Percentiles rank a stretch among this genome's conserved stretches.
Evolutionary conservation across 202 grass and related monocot genomes (phyloP).

Genomic region (Cymbopogon flexuosus): DNA sequence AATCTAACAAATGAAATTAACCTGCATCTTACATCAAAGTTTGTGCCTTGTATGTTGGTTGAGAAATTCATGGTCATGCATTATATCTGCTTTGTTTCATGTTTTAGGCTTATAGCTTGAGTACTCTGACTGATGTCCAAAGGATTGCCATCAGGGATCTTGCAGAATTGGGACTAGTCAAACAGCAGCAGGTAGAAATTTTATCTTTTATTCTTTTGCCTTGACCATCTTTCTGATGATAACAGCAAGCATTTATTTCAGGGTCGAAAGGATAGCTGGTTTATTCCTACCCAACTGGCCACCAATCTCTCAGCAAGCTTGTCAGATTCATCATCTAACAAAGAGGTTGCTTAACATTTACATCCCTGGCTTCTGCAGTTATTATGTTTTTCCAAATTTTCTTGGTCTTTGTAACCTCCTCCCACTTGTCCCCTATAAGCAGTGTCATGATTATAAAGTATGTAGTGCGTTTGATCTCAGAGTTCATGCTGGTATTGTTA

Average conservation of each 20-base stretch:
- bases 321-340: slow-evolving; percentile 69
- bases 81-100: neutral
- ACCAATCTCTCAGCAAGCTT: slow-evolving; percentile 89
- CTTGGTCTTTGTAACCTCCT: neutral
- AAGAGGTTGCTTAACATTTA: slow-evolving; percentile 56
- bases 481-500: slow-evolving; percentile 11
- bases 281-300: slow-evolving; percentile 94
- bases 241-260: slow-evolving; percentile 20
- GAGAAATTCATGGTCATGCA: neutral
- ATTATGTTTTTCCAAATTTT: neutral
- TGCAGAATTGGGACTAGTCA: slow-evolving; percentile 69
- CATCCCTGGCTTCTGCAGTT: slow-evolving; percentile 9
- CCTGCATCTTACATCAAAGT: neutral
- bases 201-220: neutral
- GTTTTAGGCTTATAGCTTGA: slow-evolving; percentile 83
- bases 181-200: slow-evolving; percentile 69
- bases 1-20: neutral
- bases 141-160: slow-evolving; percentile 82
- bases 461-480: neutral
- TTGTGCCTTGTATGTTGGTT: neutral
- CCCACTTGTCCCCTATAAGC: neutral
- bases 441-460: neutral
- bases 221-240: neutral
- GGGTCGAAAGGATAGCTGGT: slow-evolving; percentile 89
- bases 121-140: slow-evolving; percentile 73